A percentile compares a stretch with the other conserved stretches of the same genome.
phyloP scores from a whole-genome alignment of 257 asterid genomes.

The Marsdenia floribunda region DNA sequence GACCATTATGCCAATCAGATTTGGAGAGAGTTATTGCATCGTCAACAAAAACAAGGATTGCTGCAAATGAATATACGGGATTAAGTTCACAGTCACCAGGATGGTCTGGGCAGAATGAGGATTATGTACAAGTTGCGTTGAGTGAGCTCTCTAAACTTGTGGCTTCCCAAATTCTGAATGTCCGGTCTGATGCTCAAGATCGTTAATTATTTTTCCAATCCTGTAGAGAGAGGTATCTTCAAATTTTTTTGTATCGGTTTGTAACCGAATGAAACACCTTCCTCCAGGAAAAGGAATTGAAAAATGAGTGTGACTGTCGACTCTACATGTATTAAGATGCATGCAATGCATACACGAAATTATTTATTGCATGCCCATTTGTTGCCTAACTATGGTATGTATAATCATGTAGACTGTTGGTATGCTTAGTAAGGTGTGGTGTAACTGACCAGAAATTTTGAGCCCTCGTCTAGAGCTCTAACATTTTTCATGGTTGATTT shows the following conservation, averaged over 20 bases:
- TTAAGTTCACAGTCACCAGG: conserved; percentile 34
- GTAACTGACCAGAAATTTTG: neutral
- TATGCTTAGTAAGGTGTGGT: too few species aligned
- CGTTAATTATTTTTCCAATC: conserved; percentile 18
- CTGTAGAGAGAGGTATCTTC: neutral
- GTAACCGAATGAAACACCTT: neutral
- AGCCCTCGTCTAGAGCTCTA: neutral
- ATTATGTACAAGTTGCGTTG: conserved; percentile 53
- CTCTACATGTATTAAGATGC: too few species aligned
- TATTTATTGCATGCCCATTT: too few species aligned
- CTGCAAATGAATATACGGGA: conserved; percentile 62
- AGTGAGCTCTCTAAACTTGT: conserved; percentile 49
- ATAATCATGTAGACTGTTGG: too few species aligned
- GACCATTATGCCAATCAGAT: conserved; percentile 60
- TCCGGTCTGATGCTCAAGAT: conserved; percentile 44
- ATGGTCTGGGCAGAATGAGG: conserved; percentile 35
- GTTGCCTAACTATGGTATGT: too few species aligned
- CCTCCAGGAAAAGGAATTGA: too few species aligned
- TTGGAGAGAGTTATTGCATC: conserved; percentile 57
- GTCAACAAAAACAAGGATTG: conserved; percentile 54
- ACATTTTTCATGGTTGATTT: neutral
- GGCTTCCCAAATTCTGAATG: conserved; percentile 50
- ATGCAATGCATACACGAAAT: too few species aligned
- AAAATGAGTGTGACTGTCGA: too few species aligned
- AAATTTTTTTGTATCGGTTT: neutral